Percentiles rank a stretch among this genome's conserved stretches.
Evolutionary conservation across 2,329 filamentous ascomycete genomes (phyloP).

Genomic region (Scedosporium minutisporum): DNA sequence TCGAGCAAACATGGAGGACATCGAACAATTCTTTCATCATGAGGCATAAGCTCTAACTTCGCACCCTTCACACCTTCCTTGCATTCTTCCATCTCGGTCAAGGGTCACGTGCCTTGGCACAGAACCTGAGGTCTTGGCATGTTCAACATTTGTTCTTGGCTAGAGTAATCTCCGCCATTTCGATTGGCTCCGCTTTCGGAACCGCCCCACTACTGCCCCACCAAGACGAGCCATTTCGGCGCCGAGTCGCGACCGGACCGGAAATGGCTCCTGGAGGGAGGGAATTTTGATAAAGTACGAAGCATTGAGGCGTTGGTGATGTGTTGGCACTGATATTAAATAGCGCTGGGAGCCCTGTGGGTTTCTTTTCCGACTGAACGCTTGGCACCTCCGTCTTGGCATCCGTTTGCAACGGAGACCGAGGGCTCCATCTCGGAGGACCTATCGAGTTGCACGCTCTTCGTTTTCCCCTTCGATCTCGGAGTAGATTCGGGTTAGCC

Average conservation of each 20-base stretch:
- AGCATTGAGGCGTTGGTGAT: too few species aligned
- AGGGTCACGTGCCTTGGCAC: not conserved
- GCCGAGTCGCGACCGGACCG: not conserved
- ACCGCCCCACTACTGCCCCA: not conserved
- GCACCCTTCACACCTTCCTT: not conserved
- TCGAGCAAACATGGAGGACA: too few species aligned
- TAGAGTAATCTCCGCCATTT: not conserved
- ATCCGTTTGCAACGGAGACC: too few species aligned
- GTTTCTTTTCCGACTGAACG: too few species aligned
- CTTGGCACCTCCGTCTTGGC: too few species aligned
- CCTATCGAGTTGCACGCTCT: too few species aligned
- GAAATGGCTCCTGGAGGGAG: not conserved
- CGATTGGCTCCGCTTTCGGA: not conserved
- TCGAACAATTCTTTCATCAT: not conserved
- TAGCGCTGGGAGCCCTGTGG: too few species aligned
- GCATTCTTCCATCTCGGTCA: not conserved
- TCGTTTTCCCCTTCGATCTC: too few species aligned
- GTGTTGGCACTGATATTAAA: too few species aligned
- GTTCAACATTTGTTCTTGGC: not conserved
- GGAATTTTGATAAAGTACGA: too few species aligned
- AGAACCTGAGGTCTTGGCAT: not conserved
- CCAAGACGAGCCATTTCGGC: not conserved
- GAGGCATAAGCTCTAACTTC: not conserved
- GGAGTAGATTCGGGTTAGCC: too few species aligned
- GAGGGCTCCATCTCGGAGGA: too few species aligned